Conservation (phyloP, 1,284 basidiomycete genomes). For the Ceratobasidium sp. region DNA sequence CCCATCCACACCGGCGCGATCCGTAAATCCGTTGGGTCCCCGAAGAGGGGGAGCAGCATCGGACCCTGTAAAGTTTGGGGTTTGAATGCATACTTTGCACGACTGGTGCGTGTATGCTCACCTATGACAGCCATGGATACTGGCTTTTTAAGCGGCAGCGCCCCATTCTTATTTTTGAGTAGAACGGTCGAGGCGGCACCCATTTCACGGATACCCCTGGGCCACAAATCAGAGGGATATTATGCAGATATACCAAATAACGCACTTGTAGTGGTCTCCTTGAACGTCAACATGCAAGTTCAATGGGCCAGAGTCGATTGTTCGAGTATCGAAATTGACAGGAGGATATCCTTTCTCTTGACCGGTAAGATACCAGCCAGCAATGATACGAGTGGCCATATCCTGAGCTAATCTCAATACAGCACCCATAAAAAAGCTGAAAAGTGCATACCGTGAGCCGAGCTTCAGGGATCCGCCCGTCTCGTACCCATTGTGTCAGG, state of each 20-base stretch:
- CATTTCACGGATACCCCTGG: conserved; percentile 67
- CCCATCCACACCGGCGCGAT: conserved; percentile 69
- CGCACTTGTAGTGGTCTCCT: conserved; percentile 65
- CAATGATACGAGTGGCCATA: conserved; percentile 70
- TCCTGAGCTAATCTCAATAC: conserved; percentile 51
- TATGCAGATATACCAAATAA: neutral
- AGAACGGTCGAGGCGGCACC: conserved; percentile 78
- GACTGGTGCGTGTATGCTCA: neutral
- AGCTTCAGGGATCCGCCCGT: conserved; percentile 1
- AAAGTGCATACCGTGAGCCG: conserved; percentile 4
- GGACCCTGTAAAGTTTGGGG: conserved; percentile 52
- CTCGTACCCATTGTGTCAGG: conserved; percentile 11
- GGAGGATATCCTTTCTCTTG: conserved; percentile 65
- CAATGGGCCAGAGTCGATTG: conserved; percentile 47
- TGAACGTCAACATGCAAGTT: conserved; percentile 67
- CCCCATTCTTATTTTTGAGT: conserved; percentile 73
- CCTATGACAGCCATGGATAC: conserved; percentile 38
- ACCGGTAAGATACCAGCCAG: conserved; percentile 63
- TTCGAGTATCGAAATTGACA: conserved; percentile 59
- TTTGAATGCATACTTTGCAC: neutral
- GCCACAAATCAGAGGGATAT: neutral
- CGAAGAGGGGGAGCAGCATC: conserved; percentile 72
- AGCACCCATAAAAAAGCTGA: neutral
- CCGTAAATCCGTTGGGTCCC: conserved; percentile 76
- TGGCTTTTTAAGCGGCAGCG: conserved; percentile 64